A percentile compares a stretch with the other conserved stretches of the same genome.
Evolutionary conservation across 2,329 filamentous ascomycete genomes (phyloP).

Genomic region (Hymenoscyphus occultus): DNA sequence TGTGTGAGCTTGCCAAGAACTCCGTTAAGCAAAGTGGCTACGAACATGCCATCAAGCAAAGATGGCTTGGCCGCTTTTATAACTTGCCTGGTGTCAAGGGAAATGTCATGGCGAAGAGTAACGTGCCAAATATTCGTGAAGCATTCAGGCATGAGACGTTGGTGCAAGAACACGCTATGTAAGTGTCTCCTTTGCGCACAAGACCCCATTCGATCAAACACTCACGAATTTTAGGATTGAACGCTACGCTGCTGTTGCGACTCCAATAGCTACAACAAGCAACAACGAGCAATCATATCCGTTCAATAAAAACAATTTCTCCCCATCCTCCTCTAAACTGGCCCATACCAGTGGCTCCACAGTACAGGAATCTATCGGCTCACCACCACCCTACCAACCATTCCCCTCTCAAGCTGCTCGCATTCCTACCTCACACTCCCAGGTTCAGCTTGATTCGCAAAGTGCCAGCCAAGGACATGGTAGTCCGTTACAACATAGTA

Average conservation of each 20-base stretch:
- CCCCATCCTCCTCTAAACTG: constrained; percentile 37
- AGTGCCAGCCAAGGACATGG: constrained; percentile 17
- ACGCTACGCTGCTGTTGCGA: constrained; percentile 33
- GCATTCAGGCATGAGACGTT: constrained; percentile 87
- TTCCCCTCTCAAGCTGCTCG: constrained; percentile 36
- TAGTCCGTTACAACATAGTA: constrained; percentile 20
- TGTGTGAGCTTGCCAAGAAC: constrained; percentile 97
- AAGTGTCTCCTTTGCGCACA: constrained; percentile 37
- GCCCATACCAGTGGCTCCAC: constrained; percentile 33
- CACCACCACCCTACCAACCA: constrained; percentile 29
- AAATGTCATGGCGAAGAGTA: constrained; percentile 93
- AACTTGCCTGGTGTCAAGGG: constrained; percentile 75
- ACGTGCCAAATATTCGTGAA: constrained; percentile 89
- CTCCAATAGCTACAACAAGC: constrained; percentile 29
- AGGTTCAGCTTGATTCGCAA: constrained; percentile 26
- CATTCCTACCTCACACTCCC: constrained; percentile 29
- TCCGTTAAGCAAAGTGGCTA: constrained; percentile 94
- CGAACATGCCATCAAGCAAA: constrained; percentile 81
- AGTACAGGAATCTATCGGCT: constrained; percentile 17
- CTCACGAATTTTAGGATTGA: constrained; percentile 33
- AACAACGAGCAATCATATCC: constrained; percentile 27
- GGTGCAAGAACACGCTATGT: constrained; percentile 81
- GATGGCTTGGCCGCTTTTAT: constrained; percentile 83
- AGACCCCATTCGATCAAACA: too few relatives aligned
- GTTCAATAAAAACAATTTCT: constrained; percentile 28